Base-by-base conservation (phyloP, 768 basidiomycete species). In the Mycena latifolia region DNA sequence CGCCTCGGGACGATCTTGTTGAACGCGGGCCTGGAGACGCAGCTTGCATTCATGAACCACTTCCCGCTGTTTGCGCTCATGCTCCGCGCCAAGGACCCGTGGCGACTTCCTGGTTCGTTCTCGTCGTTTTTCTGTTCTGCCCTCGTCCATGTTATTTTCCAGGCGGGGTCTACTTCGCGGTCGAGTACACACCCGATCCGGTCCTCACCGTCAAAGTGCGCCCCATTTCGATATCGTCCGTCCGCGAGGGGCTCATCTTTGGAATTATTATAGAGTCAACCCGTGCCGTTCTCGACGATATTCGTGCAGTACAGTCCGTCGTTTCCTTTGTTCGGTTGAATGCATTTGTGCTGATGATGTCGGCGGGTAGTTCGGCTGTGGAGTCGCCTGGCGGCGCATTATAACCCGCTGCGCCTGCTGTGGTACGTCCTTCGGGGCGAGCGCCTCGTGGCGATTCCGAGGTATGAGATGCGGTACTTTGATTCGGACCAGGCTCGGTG, bases 61-160 rank as follows among this genome's bases (percentile, higher is more conserved):
- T 98, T 98, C 68, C 96, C 97, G 1, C 80, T 99, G 3, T 98
- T 98, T 75, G 92, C 91, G 0, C 76, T 98, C 29, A 89, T 96
- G 85, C 75, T 98, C 31, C 83, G 94, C 28, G 69, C 89, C 10
- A 98, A 98, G 76, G 94, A 97, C 73, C 90, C 94, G 1, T 84
- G 85, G 71, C 83, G 97, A 29, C 73, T 98, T 10, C 95, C 97
- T 62, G 93, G 96, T 92, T 60, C 57, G 74, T 57, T 27, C 25
- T 52, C 33, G 27, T n/a, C 7, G 50, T 25, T 55, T 65, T n/a
- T 43, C 35, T 33, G 20, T 8, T 45, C 24, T 39, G 25, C 24
- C 2, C 20, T 5, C 46, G 18, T 27, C 18, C 20, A 5, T 11
- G 6, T 55, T 28, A 35, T 10, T 45, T 59, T 17, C 25, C 41